Evolutionary conservation across 1,284 basidiomycete species (phyloP), one percentile per base, ranked within the genome.

Genomic region (Stygiomarasmius scandens): DNA sequence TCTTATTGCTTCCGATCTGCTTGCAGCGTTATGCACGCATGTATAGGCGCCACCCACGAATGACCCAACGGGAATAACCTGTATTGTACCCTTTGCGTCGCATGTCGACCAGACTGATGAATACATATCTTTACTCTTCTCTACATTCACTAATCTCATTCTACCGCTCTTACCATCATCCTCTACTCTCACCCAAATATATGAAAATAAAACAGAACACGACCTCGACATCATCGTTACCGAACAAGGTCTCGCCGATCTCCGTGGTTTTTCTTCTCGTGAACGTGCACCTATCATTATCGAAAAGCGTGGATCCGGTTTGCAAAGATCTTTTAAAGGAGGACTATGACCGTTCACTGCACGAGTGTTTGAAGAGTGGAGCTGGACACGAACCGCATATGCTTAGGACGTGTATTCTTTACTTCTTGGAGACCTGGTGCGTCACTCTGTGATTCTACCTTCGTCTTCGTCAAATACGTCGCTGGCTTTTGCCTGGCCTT

Each of bases 381-480:
- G 70, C 75, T 5, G 80, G 73, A 0, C 80, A 82, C 63, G 75
- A 81, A 66, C 80, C 80, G 0, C 80, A 82, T 67, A 81, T 80
- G 75, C 68, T 82, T 20, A 69, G 68, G 68, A 73, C 74, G 47
- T n/a, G 71, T 65, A 20, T 24, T 51, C 22, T n/a, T 47, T 12
- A 19, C 43, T 43, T 56, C 52, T 36, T 14, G n/a, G n/a, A n/a
- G n/a, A n/a, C n/a, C n/a, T n/a, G n/a, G n/a, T n/a, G n/a, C n/a
- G n/a, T n/a, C n/a, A n/a, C n/a, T n/a, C n/a, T n/a, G n/a, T 38
- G 25, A 23, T 43, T 10, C 45, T 46, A 47, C 45, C 51, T 56
- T 11, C 9, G 23, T 10, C 19, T 43, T 3, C 32, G 54, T 53
- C 56, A 9, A 43, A 49, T 49, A n/a, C n/a, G n/a, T n/a, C n/a